Conservation (phyloP, 2,329 filamentous ascomycete species). For the Aaosphaeria arxii region DNA sequence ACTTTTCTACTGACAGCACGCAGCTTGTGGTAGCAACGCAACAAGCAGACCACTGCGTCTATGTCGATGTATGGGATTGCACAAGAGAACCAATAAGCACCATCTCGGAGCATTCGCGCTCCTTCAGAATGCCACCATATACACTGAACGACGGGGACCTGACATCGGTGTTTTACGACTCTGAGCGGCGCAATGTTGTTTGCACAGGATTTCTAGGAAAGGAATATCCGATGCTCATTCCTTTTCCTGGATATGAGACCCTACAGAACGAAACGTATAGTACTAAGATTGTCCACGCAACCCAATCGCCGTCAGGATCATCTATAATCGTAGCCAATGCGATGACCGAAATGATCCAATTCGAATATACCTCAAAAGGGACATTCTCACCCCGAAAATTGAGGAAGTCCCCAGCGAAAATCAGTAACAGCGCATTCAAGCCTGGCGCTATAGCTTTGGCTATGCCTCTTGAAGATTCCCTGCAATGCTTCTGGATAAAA, state of each 20-base stretch:
- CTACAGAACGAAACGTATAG: conserved; percentile 27
- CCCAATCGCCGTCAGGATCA: conserved; percentile 32
- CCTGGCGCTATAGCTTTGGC: conserved; percentile 28
- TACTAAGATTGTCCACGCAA: conserved; percentile 31
- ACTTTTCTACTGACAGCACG: conserved; percentile 33
- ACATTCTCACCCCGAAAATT: conserved; percentile 23
- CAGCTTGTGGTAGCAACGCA: conserved; percentile 33
- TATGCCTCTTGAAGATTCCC: conserved; percentile 19
- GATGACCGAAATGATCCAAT: conserved; percentile 36
- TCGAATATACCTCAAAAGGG: conserved; percentile 28
- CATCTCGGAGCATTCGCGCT: conserved; percentile 22
- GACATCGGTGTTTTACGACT: conserved; percentile 35
- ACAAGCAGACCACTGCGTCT: conserved; percentile 27
- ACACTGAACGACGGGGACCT: conserved; percentile 34
- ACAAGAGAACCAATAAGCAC: conserved; percentile 21
- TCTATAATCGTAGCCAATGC: conserved; percentile 30
- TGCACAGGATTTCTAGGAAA: conserved; percentile 29
- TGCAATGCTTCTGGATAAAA: conserved; percentile 25
- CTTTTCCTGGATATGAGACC: conserved; percentile 21
- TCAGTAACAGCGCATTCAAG: conserved; percentile 29
- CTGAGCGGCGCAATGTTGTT: conserved; percentile 19
- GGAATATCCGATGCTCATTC: conserved; percentile 21
- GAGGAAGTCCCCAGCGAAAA: conserved; percentile 30
- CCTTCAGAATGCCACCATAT: conserved; percentile 26
- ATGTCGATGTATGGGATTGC: conserved; percentile 25